Evolutionary conservation across 2,329 filamentous ascomycete genomes (phyloP).

Genomic region (Beauveria australis): DNA sequence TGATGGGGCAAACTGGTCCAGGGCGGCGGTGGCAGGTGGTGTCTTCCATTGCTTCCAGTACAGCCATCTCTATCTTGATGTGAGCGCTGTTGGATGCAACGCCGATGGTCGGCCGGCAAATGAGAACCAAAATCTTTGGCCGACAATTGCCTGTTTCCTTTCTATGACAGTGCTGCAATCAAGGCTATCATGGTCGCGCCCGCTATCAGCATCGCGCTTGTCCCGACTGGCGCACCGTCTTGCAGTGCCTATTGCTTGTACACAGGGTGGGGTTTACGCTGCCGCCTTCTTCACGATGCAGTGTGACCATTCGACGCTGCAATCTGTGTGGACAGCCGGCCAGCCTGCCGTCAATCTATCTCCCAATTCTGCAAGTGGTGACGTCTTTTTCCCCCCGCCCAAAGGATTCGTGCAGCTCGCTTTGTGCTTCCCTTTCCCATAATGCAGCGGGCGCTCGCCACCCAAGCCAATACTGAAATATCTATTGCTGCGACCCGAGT

Average conservation of each 20-base stretch:
- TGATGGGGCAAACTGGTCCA: neutral
- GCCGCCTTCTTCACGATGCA: neutral
- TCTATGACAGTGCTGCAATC: neutral
- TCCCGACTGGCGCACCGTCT: neutral
- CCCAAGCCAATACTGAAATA: neutral
- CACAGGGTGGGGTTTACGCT: neutral
- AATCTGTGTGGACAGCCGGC: neutral
- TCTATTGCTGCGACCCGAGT: neutral
- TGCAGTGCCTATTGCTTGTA: neutral
- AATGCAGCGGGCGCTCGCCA: neutral
- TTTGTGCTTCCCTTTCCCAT: neutral
- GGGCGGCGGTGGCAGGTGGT: neutral
- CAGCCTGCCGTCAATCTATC: slow-evolving; percentile 4
- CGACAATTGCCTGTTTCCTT: neutral
- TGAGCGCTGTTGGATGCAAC: neutral
- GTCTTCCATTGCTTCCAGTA: slow-evolving; percentile 1
- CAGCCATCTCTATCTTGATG: neutral
- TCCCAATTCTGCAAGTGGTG: neutral
- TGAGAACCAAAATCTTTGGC: neutral
- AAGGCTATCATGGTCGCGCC: neutral
- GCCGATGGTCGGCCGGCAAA: slow-evolving; percentile 5
- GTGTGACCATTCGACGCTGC: neutral
- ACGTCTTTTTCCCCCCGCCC: neutral
- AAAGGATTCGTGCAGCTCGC: neutral
- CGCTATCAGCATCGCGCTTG: neutral